Evolutionary conservation across 352 stramenopile species (phyloP), one percentile per base, ranked within the genome.

Genomic region (Globisporangium echinulatum): DNA sequence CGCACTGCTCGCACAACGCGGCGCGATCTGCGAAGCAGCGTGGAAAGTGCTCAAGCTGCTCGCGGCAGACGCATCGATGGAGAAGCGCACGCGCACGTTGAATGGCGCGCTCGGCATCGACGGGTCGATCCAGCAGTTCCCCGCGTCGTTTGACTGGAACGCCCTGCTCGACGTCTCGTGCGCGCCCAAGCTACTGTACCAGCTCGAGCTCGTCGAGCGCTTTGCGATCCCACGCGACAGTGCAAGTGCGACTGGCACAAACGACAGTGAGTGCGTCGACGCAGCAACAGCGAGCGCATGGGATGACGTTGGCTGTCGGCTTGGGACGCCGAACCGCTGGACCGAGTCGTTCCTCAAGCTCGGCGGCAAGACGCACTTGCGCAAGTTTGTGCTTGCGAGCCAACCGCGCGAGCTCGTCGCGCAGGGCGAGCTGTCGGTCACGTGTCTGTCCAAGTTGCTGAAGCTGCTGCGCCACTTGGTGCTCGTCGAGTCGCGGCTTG

Each of bases 21-120:
- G 72, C 38, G 71, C 67, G 39, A 76, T 88, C 17, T 76, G 72
- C 51, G 84, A 90, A 62, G 84, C 89, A 69, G 79, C 77, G 9
- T 89, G 77, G 77, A 89, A 89, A 56, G 66, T 92, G 17, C 51
- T 94, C 13, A 92, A 88, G 52, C 62, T 92, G 38, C 61, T 94
- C 11, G 71, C 74, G 38, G 77, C 75, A 17, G 74, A 91, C 62
- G 64, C 72, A 7, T 46, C 65, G 25, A 88, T 92, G 74, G 82
- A 90, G 62, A 90, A 88, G 58, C 76, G 71, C 10, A 87, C 75
- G 50, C 81, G 81, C 19, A 87, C 78, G 15, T 62, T 94, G 15
- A 87, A 90, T 49, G 66, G 70, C 43, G 58, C 74, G 40, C 63
- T 92, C 33, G 77, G 69, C 13, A 89, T 92, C 38, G 83, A 92